Percentiles rank a stretch among this genome's conserved stretches.
Evolutionary conservation across 2,329 filamentous ascomycete species (phyloP).

Genomic region (Cladosporium sp.): DNA sequence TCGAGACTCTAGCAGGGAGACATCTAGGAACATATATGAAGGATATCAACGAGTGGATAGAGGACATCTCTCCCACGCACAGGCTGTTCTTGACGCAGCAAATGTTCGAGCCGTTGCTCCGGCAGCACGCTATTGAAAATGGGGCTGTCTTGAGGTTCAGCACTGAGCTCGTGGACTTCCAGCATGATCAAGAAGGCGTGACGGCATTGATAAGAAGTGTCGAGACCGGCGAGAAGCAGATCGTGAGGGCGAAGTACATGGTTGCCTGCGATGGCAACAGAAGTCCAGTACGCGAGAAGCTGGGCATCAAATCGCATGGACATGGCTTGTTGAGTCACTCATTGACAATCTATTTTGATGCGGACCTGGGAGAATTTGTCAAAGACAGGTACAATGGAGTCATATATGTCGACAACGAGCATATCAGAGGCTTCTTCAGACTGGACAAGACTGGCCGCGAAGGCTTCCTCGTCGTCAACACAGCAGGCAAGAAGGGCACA

Average conservation of each 20-base stretch:
- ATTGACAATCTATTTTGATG: slow-evolving; percentile 25
- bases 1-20: slow-evolving; percentile 22
- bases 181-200: slow-evolving; percentile 17
- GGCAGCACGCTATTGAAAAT: slow-evolving; percentile 15
- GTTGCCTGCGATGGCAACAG: slow-evolving; percentile 34
- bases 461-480: slow-evolving; percentile 22
- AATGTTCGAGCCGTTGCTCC: slow-evolving; percentile 24
- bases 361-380: slow-evolving; percentile 18
- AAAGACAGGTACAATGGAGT: slow-evolving; percentile 21
- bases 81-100: slow-evolving; percentile 24
- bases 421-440: slow-evolving; percentile 20
- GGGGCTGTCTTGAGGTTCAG: slow-evolving; percentile 18
- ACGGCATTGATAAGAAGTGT: slow-evolving; percentile 18
- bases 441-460: slow-evolving; percentile 21
- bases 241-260: slow-evolving; percentile 29
- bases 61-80: slow-evolving; percentile 17
- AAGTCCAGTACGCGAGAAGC: slow-evolving; percentile 25
- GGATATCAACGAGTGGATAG: slow-evolving; percentile 21
- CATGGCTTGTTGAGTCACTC: slow-evolving; percentile 19
- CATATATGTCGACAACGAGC: slow-evolving; percentile 23
- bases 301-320: slow-evolving; percentile 32
- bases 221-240: slow-evolving; percentile 31
- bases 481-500: slow-evolving; percentile 18
- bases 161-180: slow-evolving; percentile 19
- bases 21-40: slow-evolving; percentile 18